A percentile compares a stretch with the other conserved stretches of the same genome.
These are phyloP conservation scores for Carex scoparia DNA, from an alignment of 176 grass and related monocot genomes.

Conservation along the genomic window DNA sequence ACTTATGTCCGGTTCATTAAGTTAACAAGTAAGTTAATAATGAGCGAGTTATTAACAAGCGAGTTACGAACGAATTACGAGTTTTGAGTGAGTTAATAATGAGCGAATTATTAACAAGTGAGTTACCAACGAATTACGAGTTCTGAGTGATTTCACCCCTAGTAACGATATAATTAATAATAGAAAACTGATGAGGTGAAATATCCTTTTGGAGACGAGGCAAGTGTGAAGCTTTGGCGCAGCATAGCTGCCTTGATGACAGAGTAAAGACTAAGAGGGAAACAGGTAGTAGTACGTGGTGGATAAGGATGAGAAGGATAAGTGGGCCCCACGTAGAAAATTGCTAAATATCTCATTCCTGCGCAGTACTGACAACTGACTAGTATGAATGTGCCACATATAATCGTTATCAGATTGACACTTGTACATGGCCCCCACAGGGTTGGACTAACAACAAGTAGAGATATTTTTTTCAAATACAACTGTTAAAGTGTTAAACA, in stretches of 20 bases:
- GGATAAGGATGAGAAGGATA: conserved; percentile 21
- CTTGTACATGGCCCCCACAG: neutral
- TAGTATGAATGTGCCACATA: neutral
- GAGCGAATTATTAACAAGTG: no score
- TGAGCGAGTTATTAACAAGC: no score
- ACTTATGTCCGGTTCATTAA: no score
- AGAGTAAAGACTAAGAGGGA: neutral
- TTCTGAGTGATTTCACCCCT: no score
- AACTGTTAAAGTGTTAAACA: neutral
- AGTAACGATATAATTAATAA: neutral
- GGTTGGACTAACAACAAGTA: neutral
- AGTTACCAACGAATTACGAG: no score
- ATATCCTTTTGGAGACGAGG: neutral
- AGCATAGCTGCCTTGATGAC: neutral
- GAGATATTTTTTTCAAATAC: neutral
- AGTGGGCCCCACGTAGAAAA: neutral
- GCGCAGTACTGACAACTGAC: neutral
- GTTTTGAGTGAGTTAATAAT: no score
- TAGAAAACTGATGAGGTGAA: neutral
- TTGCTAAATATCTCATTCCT: neutral
- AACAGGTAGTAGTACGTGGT: neutral
- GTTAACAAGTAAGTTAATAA: no score
- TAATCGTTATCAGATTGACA: neutral
- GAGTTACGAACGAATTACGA: no score
- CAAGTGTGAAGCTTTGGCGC: neutral